Evolutionary conservation across 73 alveolate genomes (phyloP), one percentile per base, ranked within the genome.

Genomic region (Durusdinium trenchii): DNA sequence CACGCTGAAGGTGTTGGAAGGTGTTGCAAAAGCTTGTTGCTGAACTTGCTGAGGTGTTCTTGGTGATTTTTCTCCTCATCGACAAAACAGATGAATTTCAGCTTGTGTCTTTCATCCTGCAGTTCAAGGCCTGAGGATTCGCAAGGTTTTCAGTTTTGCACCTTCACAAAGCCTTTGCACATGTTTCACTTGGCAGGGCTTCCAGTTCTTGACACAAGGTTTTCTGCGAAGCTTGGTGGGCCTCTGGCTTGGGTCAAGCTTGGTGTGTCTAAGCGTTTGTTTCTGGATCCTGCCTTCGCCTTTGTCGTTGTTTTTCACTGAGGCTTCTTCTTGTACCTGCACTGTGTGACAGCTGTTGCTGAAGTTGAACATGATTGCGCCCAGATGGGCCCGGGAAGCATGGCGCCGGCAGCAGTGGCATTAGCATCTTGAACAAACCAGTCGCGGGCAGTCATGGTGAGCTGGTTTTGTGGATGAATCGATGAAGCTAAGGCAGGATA

Each of bases 161-260:
- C 62, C 26, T 1, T 3, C 7, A 36, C 16, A 9, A 38, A 26
- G 64, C 90, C 30, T n/a, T n/a, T n/a, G n/a, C n/a, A n/a, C n/a
- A 28, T 60, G n/a, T 60, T 60, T 23, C 73, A 60, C 73, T 32
- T 60, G 36, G 36, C 95, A 91, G 97, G 97, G 97, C 75, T 91
- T 91, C 76, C 97, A 91, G 97, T 91, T 61, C 64, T 89, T 91
- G 75, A 91, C 97, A 26, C 97, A 91, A 76, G 97, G 97, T n/a
- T 75, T 91, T 36, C 45, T 91, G 12, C 87, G 97, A 47, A 91
- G 97, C 45, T 71, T 91, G 97, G 84, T 91, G 43, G 97, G 97
- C 35, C 75, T 48, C 94, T 12, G 36, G 75, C 46, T 42, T 67
- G 18, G 36, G 36, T 32, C 18, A 32, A 60, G n/a, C 30, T 60